These are phyloP conservation scores for Glebionis coronaria DNA, from an alignment of 129 eudicot genomes.

Conservation along the genomic window DNA sequence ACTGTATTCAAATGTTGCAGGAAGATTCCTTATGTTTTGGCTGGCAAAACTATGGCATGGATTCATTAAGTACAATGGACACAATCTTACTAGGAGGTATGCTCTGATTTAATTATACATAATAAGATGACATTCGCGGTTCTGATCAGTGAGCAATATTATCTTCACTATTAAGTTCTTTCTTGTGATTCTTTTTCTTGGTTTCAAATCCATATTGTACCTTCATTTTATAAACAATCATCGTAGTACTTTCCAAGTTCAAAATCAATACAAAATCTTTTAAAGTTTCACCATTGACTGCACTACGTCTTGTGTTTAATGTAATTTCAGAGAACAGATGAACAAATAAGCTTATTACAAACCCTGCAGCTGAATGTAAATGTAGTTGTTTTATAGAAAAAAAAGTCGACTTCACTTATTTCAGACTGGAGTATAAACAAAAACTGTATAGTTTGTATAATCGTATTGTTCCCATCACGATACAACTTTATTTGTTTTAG, in stretches of 20 bases:
- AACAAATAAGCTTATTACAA: background rate
- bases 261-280: conserved; percentile 10
- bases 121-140: background rate
- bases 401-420: background rate
- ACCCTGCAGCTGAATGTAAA: conserved; percentile 10
- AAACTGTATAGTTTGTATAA: background rate
- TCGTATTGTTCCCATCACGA: background rate
- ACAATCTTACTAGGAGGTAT: conserved; percentile 82
- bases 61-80: conserved; percentile 54
- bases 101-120: conserved; percentile 1
- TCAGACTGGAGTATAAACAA: conserved; percentile 2
- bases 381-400: background rate
- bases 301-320: background rate
- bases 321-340: conserved; percentile 3
- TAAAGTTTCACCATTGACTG: conserved; percentile 10
- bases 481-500: background rate
- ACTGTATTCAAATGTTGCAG: conserved; percentile 36
- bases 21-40: conserved; percentile 86
- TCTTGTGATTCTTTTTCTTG: no score
- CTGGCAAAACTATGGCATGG: conserved; percentile 87
- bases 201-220: no score
- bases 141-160: background rate
- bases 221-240: no score
- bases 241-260: no score
- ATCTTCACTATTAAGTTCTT: no score